Conservation (phyloP, 2,329 filamentous ascomycete species). For the Sordariomycetes sp. region DNA sequence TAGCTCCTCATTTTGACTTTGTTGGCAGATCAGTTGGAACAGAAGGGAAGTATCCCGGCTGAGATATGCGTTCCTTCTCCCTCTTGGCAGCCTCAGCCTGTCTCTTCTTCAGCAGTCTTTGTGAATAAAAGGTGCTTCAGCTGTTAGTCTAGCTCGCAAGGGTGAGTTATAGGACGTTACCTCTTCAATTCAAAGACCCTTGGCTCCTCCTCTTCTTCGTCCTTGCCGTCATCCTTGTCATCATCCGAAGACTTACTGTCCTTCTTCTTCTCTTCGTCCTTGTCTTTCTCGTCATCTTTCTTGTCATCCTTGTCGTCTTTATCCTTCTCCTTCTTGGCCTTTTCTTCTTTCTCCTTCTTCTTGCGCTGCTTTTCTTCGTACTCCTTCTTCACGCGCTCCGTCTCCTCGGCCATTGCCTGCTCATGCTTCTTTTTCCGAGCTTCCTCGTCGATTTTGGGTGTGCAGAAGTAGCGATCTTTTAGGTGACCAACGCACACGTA, state of each 20-base stretch:
- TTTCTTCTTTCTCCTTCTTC: conserved; percentile 57
- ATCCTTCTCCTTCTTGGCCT: conserved; percentile 39
- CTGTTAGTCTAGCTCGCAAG: neutral
- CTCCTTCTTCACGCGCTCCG: conserved; percentile 61
- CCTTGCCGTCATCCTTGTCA: conserved; percentile 11
- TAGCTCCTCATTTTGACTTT: too few relatives aligned
- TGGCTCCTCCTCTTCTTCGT: conserved; percentile 53
- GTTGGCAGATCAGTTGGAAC: conserved; percentile 57
- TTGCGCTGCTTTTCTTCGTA: conserved; percentile 65
- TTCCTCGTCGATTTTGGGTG: conserved; percentile 62
- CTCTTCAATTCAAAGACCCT: conserved; percentile 78
- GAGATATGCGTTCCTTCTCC: conserved; percentile 70
- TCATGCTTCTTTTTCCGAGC: conserved; percentile 51
- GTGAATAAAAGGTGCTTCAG: conserved; percentile 72
- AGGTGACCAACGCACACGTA: conserved; percentile 80
- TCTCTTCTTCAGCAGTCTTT: conserved; percentile 66
- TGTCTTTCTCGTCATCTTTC: conserved; percentile 26
- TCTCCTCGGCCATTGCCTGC: conserved; percentile 55
- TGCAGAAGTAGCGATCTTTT: conserved; percentile 73
- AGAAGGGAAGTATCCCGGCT: conserved; percentile 74
- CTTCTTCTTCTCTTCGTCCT: conserved; percentile 21
- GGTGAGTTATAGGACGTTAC: conserved; percentile 29
- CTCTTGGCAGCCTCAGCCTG: conserved; percentile 51
- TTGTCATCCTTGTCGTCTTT: conserved; percentile 36
- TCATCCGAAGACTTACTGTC: conserved; percentile 16